phyloP scores from a whole-genome alignment of 2,329 filamentous ascomycete genomes.

The Magnaporthiopsis poae region DNA sequence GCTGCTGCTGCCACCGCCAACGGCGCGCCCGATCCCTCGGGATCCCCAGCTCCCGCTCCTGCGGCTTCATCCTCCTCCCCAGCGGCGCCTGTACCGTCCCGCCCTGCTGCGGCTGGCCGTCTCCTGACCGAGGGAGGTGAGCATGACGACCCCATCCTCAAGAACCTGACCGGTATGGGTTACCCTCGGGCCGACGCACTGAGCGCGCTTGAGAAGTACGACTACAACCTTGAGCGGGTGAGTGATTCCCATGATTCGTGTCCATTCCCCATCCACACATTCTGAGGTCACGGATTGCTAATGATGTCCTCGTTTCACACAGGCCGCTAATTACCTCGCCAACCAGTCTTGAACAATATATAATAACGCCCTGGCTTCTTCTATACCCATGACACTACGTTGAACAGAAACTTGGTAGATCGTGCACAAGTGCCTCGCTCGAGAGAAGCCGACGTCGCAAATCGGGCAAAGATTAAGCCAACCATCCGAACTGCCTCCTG shows the following conservation, averaged over 20 bases:
- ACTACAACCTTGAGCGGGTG: slow-evolving; percentile 93
- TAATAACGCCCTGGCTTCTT: too few species aligned
- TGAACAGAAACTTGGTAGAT: not conserved
- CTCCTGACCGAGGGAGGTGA: slow-evolving; percentile 64
- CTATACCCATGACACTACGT: not conserved
- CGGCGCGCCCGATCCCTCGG: too few species aligned
- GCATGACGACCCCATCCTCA: slow-evolving; percentile 84
- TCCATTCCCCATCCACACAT: not conserved
- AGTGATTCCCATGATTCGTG: slow-evolving; percentile 23
- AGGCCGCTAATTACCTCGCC: slow-evolving; percentile 48
- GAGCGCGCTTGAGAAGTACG: slow-evolving; percentile 78
- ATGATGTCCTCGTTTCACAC: slow-evolving; percentile 6
- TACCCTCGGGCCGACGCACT: slow-evolving; percentile 67
- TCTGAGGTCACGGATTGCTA: not conserved
- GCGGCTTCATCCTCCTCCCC: slow-evolving; percentile 3
- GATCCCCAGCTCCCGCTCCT: not conserved
- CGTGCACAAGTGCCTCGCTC: not conserved
- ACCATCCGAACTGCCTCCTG: not conserved
- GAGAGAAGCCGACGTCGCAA: not conserved
- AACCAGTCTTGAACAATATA: slow-evolving; percentile 36
- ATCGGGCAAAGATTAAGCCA: not conserved
- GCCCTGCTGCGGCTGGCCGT: slow-evolving; percentile 38
- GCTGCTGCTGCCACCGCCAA: slow-evolving; percentile 2
- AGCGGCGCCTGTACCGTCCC: slow-evolving; percentile 12
- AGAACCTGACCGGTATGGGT: slow-evolving; percentile 82